Evolutionary conservation across 176 grass and related monocot genomes (phyloP).

Genomic region (Pontederia crassipes): DNA sequence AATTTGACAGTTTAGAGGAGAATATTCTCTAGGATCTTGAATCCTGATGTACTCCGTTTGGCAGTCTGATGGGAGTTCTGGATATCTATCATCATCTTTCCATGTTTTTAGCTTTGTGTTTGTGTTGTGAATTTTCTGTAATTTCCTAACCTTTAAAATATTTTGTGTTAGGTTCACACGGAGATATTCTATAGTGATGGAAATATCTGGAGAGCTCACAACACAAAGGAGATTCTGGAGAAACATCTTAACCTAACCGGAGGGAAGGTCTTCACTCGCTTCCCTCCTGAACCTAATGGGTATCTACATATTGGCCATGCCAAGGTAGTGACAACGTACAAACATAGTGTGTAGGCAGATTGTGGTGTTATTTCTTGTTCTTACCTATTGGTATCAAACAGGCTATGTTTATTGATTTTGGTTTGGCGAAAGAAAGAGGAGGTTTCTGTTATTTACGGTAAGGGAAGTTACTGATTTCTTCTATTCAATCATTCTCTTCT

Average conservation of each 20-base stretch:
- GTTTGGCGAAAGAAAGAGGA: constrained; percentile 82
- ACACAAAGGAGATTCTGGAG: constrained; percentile 67
- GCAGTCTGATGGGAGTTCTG: too few relatives aligned
- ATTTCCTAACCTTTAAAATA: not conserved
- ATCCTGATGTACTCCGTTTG: too few relatives aligned
- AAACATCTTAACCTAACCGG: constrained; percentile 84
- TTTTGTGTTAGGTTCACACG: constrained; percentile 64
- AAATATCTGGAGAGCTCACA: constrained; percentile 87
- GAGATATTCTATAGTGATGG: constrained; percentile 90
- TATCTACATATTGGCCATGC: constrained; percentile 98
- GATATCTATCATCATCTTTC: too few relatives aligned
- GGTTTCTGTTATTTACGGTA: constrained; percentile 94
- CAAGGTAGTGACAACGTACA: constrained; percentile 46
- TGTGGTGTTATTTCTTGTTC: constrained; percentile 11
- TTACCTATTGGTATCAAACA: constrained; percentile 30
- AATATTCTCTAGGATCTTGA: too few relatives aligned
- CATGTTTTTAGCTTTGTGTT: not conserved
- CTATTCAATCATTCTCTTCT: not conserved
- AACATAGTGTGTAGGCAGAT: not conserved
- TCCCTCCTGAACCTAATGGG: constrained; percentile 96
- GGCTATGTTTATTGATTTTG: constrained; percentile 99
- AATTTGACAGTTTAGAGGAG: too few relatives aligned
- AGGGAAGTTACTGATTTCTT: constrained; percentile 7
- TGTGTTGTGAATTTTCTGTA: not conserved
- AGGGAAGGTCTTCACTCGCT: constrained; percentile 95